Evolutionary conservation across 2,329 filamentous ascomycete genomes (phyloP), one percentile per base, ranked within the genome.

Genomic region (Lasiodiplodia citricola): DNA sequence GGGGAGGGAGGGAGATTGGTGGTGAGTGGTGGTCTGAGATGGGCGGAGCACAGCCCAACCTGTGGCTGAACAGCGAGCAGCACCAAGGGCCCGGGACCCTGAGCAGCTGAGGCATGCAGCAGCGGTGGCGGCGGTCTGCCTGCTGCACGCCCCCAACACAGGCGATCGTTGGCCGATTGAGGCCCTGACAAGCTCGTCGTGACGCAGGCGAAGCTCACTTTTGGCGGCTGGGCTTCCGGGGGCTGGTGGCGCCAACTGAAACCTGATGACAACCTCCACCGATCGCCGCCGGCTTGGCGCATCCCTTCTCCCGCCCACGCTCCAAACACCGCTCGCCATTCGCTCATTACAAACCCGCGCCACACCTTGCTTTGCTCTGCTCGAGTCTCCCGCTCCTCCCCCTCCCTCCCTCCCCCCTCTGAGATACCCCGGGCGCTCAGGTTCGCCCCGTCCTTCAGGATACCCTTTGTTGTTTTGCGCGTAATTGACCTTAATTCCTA

Each of bases 261-360:
- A 63, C 58, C n/a, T 23, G 47, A 64, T 64, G 60, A 64, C 60
- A 47, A 64, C 60, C 60, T 52, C 60, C 60, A 52, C 41, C 60
- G 57, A 64, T 64, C 60, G 47, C 25, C 60, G 31, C 14, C 16
- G 18, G n/a, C 58, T 63, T 63, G 47, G 60, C 60, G 8, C 60
- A 64, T 64, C 60, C 60, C 60, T 52, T 64, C 60, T 64, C 44
- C 28, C 28, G 60, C 41, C 55, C 55, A 47, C 23, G 37, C 25
- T 21, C 57, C 41, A 47, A 62, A 62, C 37, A 62, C 37, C 23
- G n/a, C 28, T 18, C 44, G 23, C 47, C 60, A 64, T 64, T 38
- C 47, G 60, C 62, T 65, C 47, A 65, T 55, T 63, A 63, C 58
- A 18, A 50, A 35, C 41, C 58, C 14, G 55, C 21, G 56, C 21